Evolutionary conservation across 1,284 basidiomycete genomes (phyloP).

Genomic region (Pseudozyma pruni): DNA sequence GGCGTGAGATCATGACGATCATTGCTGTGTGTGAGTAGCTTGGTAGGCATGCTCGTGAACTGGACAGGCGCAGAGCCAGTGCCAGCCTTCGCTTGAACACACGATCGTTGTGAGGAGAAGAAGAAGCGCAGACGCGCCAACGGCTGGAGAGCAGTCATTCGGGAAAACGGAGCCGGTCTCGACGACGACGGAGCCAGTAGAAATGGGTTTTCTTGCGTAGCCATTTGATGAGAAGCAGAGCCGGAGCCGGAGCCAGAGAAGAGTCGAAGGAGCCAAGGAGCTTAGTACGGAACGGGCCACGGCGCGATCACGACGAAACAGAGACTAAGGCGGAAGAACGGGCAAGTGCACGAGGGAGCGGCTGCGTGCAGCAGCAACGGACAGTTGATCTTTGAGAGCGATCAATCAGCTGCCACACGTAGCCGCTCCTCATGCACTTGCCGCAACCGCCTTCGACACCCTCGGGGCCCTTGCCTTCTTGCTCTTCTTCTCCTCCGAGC

Average conservation of each 20-base stretch:
- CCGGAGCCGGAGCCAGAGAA: conserved; percentile 13
- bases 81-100: conserved; percentile 23
- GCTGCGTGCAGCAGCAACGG: conserved; percentile 50
- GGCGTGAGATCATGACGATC: conserved; percentile 8
- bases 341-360: conserved; percentile 45
- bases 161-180: conserved; percentile 46
- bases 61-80: conserved; percentile 38
- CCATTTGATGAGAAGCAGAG: too few species aligned
- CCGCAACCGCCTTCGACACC: conserved; percentile 39
- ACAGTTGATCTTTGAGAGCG: conserved; percentile 4
- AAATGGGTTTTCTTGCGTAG: conserved; percentile 46
- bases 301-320: conserved; percentile 1
- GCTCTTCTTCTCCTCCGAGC: conserved; percentile 51
- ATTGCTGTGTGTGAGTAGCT: conserved; percentile 5
- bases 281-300: conserved; percentile 16
- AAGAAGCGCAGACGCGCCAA: conserved; percentile 43
- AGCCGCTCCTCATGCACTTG: conserved; percentile 52
- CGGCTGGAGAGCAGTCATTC: conserved; percentile 42
- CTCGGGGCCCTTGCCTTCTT: conserved; percentile 50
- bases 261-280: conserved; percentile 19
- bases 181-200: conserved; percentile 34
- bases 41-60: conserved; percentile 3
- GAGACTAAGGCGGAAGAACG: conserved; percentile 12
- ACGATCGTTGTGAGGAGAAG: conserved; percentile 15
- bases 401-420: conserved; percentile 46